Evolutionary conservation across 78 protist genomes (phyloP).

Genomic region (Planoprotostelium fungivorum): DNA sequence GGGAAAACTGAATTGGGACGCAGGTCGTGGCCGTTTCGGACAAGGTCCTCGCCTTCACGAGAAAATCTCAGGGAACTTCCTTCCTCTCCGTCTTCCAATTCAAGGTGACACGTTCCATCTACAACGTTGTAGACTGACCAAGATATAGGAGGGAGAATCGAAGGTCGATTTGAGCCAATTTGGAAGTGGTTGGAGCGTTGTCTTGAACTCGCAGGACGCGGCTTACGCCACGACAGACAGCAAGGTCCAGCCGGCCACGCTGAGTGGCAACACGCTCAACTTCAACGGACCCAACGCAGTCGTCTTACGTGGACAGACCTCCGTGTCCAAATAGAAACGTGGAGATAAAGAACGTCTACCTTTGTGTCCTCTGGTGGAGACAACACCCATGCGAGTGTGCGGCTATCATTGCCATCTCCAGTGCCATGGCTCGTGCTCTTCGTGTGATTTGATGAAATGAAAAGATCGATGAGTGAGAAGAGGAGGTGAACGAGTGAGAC

Average conservation of each 20-base stretch:
- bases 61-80: not conserved
- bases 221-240: not conserved
- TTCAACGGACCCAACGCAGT: not conserved
- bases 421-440: too few relatives aligned
- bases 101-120: not conserved
- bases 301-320: not conserved
- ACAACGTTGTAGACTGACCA: too few relatives aligned
- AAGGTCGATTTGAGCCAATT: not conserved
- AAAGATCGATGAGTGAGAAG: too few relatives aligned
- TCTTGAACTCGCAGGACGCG: not conserved
- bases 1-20: not conserved
- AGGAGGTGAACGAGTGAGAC: too few relatives aligned
- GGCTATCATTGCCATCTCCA: too few relatives aligned
- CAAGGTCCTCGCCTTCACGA: not conserved
- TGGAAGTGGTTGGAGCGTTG: not conserved
- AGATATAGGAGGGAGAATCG: not conserved
- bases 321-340: too few relatives aligned
- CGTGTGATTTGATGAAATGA: too few relatives aligned
- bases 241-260: not conserved
- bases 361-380: too few relatives aligned
- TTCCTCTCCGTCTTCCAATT: not conserved
- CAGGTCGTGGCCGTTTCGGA: not conserved
- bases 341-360: too few relatives aligned
- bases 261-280: not conserved
- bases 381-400: too few relatives aligned